Evolutionary conservation across 331 rosid genomes (phyloP).

Genomic region (Erythrophleum ivorense): DNA sequence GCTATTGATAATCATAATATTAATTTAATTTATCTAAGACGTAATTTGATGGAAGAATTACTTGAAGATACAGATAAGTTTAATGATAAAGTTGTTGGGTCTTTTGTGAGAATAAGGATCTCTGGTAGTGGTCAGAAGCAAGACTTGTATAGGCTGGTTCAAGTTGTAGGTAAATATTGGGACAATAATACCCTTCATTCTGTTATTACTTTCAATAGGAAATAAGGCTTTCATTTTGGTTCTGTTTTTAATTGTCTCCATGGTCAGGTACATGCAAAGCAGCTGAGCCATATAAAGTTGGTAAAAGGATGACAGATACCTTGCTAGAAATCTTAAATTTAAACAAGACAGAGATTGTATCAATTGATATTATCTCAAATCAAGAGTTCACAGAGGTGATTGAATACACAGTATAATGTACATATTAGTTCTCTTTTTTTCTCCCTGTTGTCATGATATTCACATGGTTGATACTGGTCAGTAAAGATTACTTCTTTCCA

Average conservation of each 20-base stretch:
- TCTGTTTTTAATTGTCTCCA: conserved; percentile 35
- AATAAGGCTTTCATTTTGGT: not conserved
- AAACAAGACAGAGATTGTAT: conserved; percentile 92
- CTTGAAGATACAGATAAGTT: conserved; percentile 81
- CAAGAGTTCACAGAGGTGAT: conserved; percentile 99
- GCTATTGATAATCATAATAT: conserved; percentile 94
- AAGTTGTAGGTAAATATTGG: conserved; percentile 79
- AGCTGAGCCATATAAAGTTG: conserved; percentile 95
- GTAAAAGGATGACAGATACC: conserved; percentile 81
- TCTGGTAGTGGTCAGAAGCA: conserved; percentile 97
- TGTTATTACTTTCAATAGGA: conserved; percentile 21
- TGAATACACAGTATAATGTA: conserved; percentile 27
- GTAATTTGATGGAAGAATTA: conserved; percentile 89
- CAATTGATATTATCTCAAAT: conserved; percentile 95
- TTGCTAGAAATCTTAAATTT: conserved; percentile 93
- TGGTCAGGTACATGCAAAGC: conserved; percentile 96
- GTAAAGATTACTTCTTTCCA: no score
- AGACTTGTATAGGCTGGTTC: conserved; percentile 99
- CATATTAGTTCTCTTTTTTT: not conserved
- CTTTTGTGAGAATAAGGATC: conserved; percentile 97
- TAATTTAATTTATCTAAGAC: conserved; percentile 81
- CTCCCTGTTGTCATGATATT: conserved; percentile 10
- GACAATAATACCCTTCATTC: conserved; percentile 26
- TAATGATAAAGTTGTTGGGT: conserved; percentile 77
- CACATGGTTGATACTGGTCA: conserved; percentile 4